Percentiles rank a stretch among this genome's conserved stretches.
Evolutionary conservation across 164 flowering plant genomes (phyloP).

Genomic region (Stephania japonica): DNA sequence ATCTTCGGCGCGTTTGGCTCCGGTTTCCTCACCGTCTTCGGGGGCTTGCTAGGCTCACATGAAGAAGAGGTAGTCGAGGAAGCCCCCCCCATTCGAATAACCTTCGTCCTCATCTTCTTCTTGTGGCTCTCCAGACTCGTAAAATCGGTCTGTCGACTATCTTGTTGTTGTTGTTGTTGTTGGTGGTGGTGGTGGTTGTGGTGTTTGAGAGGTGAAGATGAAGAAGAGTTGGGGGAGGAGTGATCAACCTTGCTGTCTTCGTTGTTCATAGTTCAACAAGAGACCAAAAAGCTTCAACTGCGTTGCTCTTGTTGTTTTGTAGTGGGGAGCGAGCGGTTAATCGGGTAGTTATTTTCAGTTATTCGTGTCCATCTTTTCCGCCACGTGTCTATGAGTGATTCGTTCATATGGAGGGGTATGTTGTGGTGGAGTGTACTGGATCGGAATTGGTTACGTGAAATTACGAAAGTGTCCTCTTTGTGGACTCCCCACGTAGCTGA

Average conservation of each 20-base stretch:
- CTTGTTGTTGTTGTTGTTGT: too few species aligned
- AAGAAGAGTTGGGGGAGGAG: too few species aligned
- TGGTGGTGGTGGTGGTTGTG: not conserved
- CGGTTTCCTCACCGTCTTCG: constrained; percentile 29
- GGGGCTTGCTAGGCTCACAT: not conserved
- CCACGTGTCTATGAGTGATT: not conserved
- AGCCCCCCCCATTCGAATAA: constrained; percentile 17
- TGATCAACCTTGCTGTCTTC: too few species aligned
- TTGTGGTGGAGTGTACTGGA: not conserved
- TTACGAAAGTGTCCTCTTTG: not conserved
- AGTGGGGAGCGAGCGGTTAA: constrained; percentile 22
- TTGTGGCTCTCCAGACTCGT: constrained; percentile 23
- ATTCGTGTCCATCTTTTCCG: not conserved
- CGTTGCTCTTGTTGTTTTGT: constrained; percentile 12
- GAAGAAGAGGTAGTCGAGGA: not conserved
- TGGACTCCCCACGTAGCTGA: not conserved
- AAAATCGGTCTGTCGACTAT: too few species aligned
- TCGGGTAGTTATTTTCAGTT: constrained; percentile 23
- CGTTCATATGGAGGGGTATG: not conserved
- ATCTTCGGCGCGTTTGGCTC: constrained; percentile 49
- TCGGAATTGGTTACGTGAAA: not conserved
- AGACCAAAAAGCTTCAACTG: constrained; percentile 11
- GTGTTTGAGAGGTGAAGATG: not conserved
- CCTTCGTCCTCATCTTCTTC: constrained; percentile 44
- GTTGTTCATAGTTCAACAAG: not conserved